Conservation (phyloP, 2,329 filamentous ascomycete genomes). For the Penicillium oxalicum region DNA sequence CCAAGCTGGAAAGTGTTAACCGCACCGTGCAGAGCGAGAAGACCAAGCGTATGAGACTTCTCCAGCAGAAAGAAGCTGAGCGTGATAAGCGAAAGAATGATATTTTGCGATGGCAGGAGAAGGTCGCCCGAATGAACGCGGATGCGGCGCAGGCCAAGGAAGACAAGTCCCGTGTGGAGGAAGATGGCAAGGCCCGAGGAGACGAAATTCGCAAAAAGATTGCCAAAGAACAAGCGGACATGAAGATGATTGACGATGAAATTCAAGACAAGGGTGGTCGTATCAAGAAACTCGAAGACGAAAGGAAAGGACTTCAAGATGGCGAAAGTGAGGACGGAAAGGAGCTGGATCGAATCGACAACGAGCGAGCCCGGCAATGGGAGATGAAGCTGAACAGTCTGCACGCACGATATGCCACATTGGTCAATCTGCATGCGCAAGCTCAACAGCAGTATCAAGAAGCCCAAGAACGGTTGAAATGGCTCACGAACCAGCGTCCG, state of each 20-base stretch:
- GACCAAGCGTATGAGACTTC: conserved; percentile 63
- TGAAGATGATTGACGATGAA: conserved; percentile 56
- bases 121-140: conserved; percentile 47
- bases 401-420: conserved; percentile 39
- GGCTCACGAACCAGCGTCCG: conserved; percentile 36
- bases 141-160: conserved; percentile 43
- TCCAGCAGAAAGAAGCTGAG: conserved; percentile 57
- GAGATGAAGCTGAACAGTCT: conserved; percentile 40
- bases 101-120: conserved; percentile 52
- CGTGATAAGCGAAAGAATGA: conserved; percentile 57
- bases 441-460: conserved; percentile 43
- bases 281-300: conserved; percentile 57
- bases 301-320: conserved; percentile 47
- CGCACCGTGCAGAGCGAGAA: conserved; percentile 72
- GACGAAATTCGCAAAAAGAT: conserved; percentile 42
- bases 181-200: conserved; percentile 35
- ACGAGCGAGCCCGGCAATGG: conserved; percentile 44
- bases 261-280: conserved; percentile 55
- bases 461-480: conserved; percentile 42
- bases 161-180: conserved; percentile 39
- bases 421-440: conserved; percentile 38
- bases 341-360: conserved; percentile 46
- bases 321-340: conserved; percentile 47
- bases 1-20: conserved; percentile 73
- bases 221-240: conserved; percentile 41